Conservation (phyloP, 306 rosid species). For the Oemleria cerasiformis region DNA sequence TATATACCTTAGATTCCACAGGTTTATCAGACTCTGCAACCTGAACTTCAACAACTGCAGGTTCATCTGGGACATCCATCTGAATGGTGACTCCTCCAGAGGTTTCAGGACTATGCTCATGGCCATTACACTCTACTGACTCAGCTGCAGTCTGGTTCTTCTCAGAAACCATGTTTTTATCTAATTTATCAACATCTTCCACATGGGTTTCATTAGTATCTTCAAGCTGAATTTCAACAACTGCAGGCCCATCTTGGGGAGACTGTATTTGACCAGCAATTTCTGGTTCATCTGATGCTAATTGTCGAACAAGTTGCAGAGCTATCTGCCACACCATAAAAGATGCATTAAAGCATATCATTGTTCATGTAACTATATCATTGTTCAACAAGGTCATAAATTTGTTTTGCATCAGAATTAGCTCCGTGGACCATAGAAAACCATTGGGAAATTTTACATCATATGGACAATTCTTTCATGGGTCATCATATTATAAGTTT, state of each 20-base stretch:
- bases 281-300: slow-evolving; percentile 38
- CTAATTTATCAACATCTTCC: slow-evolving; percentile 27
- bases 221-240: background rate
- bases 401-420: background rate
- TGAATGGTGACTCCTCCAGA: slow-evolving; percentile 15
- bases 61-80: slow-evolving; percentile 33
- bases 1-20: slow-evolving; percentile 45
- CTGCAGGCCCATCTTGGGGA: background rate
- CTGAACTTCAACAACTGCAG: slow-evolving; percentile 20
- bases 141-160: slow-evolving; percentile 18
- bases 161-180: slow-evolving; percentile 23
- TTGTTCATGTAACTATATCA: background rate
- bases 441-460: background rate
- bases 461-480: background rate
- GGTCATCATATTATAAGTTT: slow-evolving; percentile 3
- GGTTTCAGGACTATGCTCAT: background rate
- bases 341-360: slow-evolving; percentile 17
- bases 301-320: slow-evolving; percentile 76
- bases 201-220: slow-evolving; percentile 25
- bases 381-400: background rate
- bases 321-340: slow-evolving; percentile 70
- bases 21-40: slow-evolving; percentile 29
- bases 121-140: slow-evolving; percentile 17
- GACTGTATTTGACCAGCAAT: slow-evolving; percentile 6
- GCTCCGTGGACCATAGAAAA: background rate